Conservation (phyloP, 192 early-diverging fungal species). For the Coemansia sp. region DNA sequence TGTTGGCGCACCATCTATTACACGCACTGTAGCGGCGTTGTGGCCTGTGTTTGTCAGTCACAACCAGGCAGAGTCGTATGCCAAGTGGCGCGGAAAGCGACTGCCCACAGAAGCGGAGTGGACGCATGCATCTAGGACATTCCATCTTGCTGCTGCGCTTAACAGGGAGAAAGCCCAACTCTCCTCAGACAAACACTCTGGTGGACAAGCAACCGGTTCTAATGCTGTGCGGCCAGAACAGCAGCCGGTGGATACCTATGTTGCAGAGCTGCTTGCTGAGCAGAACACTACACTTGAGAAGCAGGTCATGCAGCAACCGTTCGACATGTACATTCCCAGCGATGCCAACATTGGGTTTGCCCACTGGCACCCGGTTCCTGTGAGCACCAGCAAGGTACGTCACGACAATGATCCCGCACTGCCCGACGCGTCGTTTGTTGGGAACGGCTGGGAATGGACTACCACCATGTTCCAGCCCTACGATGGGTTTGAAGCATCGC, state of each 20-base stretch:
- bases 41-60: constrained; percentile 77
- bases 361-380: constrained; percentile 62
- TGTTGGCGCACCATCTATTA: constrained; percentile 65
- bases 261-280: constrained; percentile 10
- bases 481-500: constrained; percentile 62
- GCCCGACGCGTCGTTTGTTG: constrained; percentile 43
- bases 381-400: background rate
- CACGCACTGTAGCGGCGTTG: constrained; percentile 37
- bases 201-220: background rate
- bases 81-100: constrained; percentile 56
- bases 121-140: constrained; percentile 39
- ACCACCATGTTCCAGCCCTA: constrained; percentile 62
- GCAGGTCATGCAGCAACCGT: constrained; percentile 12
- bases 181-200: background rate
- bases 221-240: background rate
- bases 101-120: constrained; percentile 81
- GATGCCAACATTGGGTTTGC: constrained; percentile 71
- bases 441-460: constrained; percentile 84
- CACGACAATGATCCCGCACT: background rate
- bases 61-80: constrained; percentile 72
- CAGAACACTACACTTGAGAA: background rate
- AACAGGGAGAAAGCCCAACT: too few relatives aligned
- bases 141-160: constrained; percentile 26
- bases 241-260: constrained; percentile 15
- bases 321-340: constrained; percentile 30